These are phyloP conservation scores for Trametes polyzona DNA, from an alignment of 1,284 basidiomycete species.

Conservation along the genomic window DNA sequence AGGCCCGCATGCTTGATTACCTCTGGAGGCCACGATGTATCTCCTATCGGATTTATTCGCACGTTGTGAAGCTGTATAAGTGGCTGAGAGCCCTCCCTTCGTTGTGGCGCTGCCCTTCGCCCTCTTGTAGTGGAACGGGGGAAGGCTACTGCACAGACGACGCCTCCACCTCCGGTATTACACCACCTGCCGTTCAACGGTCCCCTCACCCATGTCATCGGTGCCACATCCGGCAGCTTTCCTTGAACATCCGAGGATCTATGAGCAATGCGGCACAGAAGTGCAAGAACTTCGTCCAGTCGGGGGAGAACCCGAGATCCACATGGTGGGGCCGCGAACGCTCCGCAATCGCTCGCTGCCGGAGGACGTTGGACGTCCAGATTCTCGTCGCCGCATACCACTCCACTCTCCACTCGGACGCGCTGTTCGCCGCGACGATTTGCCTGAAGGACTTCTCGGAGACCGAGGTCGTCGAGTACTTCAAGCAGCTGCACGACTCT, in stretches of 20 bases:
- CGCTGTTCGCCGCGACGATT: neutral
- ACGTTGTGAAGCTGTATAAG: no score
- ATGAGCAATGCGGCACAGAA: no score
- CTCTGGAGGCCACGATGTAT: neutral
- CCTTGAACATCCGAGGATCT: no score
- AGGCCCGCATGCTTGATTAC: neutral
- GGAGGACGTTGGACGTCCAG: neutral
- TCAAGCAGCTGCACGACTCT: neutral
- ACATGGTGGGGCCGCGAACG: neutral
- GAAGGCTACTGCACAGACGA: no score
- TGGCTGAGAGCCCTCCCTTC: no score
- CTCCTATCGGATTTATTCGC: no score
- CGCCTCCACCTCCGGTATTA: neutral
- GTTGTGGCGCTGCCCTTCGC: neutral
- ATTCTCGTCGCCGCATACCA: neutral
- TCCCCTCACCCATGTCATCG: neutral
- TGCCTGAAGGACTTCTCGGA: neutral
- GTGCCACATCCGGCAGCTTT: no score
- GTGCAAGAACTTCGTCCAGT: no score
- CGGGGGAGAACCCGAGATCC: neutral
- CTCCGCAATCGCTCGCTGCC: neutral
- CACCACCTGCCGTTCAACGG: neutral
- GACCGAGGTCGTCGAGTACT: neutral
- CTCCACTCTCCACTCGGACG: neutral
- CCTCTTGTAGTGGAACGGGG: neutral